These are phyloP conservation scores for Metarhizium album DNA, from an alignment of 2,329 filamentous ascomycete species.

Conservation along the genomic window DNA sequence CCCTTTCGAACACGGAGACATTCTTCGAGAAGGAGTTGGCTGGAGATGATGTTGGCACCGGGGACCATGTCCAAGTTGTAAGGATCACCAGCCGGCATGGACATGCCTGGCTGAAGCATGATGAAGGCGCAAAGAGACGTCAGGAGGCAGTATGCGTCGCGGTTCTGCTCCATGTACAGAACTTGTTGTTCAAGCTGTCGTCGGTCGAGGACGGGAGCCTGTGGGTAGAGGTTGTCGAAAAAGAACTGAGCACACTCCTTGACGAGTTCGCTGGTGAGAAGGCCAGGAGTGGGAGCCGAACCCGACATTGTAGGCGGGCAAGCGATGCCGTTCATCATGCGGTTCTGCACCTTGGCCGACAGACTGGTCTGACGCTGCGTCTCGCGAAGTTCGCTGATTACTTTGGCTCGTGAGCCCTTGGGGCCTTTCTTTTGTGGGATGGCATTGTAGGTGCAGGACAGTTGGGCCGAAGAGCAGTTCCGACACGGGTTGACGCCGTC, in stretches of 20 bases:
- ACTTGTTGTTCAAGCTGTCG: conserved; percentile 46
- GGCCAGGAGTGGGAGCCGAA: conserved; percentile 45
- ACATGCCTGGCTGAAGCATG: conserved; percentile 59
- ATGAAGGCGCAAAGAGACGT: conserved; percentile 57
- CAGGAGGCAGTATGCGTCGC: conserved; percentile 54
- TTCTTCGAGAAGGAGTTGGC: conserved; percentile 58
- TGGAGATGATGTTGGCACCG: conserved; percentile 50
- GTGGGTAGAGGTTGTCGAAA: conserved; percentile 55
- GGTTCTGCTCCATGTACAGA: conserved; percentile 49
- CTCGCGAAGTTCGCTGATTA: conserved; percentile 62
- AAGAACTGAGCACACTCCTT: conserved; percentile 59
- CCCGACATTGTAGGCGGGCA: conserved; percentile 35
- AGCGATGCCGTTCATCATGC: conserved; percentile 44
- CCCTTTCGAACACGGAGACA: conserved; percentile 52
- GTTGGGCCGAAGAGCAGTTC: conserved; percentile 56
- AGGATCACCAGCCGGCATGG: conserved; percentile 44
- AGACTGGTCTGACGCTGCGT: conserved; percentile 57
- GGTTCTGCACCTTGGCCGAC: conserved; percentile 49
- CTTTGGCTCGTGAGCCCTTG: conserved; percentile 63
- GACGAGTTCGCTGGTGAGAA: conserved; percentile 51
- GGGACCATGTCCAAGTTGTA: conserved; percentile 45
- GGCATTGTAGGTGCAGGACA: conserved; percentile 64
- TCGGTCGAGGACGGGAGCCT: conserved; percentile 51
- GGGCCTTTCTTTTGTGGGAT: conserved; percentile 69
- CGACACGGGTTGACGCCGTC: conserved; percentile 60